Conservation (phyloP, 1,284 basidiomycete species). For the Erythrobasidium hasegawianum region DNA sequence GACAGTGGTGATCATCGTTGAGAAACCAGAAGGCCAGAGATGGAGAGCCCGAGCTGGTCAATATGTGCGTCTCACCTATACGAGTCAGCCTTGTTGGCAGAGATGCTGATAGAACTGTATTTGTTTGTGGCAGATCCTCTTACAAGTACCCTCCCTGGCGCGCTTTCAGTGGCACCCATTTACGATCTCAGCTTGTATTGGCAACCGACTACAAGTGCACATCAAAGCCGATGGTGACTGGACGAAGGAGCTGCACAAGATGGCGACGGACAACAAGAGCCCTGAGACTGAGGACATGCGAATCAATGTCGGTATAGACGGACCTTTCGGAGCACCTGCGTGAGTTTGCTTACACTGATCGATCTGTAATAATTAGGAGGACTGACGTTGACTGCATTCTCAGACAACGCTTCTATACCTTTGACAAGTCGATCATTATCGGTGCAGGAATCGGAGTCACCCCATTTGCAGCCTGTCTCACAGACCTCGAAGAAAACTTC, state of each 20-base stretch:
- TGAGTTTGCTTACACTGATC: no score
- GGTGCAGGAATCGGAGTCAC: slow-evolving; percentile 7
- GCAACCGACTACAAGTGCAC: slow-evolving; percentile 13
- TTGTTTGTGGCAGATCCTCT: no score
- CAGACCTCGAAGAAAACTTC: slow-evolving; percentile 17
- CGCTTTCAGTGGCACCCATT: slow-evolving; percentile 29
- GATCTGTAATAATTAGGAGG: no score
- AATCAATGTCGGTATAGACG: slow-evolving; percentile 25
- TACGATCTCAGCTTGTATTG: slow-evolving; percentile 18
- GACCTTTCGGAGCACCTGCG: slow-evolving; percentile 26
- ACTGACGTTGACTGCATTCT: no score
- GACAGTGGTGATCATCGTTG: slow-evolving; percentile 5
- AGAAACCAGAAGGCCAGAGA: slow-evolving; percentile 10
- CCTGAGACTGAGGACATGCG: neutral
- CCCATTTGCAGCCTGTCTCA: slow-evolving; percentile 20
- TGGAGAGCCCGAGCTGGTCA: slow-evolving; percentile 22
- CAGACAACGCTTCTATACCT: slow-evolving; percentile 19
- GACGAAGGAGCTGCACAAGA: slow-evolving; percentile 18
- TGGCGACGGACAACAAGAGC: neutral
- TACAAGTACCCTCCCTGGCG: slow-evolving; percentile 22
- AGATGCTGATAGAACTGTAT: no score
- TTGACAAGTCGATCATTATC: slow-evolving; percentile 21
- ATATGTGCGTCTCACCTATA: slow-evolving; percentile 4
- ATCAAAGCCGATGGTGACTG: slow-evolving; percentile 27
- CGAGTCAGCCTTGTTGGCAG: no score